Base-by-base conservation (phyloP, 805 yeast genomes). In the Suhomyces vadensis region DNA sequence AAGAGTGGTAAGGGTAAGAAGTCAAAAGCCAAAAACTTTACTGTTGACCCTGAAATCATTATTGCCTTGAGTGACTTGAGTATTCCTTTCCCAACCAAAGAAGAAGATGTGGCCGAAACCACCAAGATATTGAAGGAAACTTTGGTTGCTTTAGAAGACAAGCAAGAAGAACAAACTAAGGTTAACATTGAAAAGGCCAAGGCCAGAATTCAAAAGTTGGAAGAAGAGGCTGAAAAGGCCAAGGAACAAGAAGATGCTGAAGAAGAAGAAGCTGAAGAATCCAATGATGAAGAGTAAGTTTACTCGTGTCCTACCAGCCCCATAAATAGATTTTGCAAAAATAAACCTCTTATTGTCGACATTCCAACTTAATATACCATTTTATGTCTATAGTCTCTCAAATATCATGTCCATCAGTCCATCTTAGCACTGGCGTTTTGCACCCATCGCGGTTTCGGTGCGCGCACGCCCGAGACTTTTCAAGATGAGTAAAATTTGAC, bases 81-180 rank as follows among this genome's bases (percentile, higher is more conserved):
- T 44, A 78, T 92, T 52, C 74, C 85, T 37, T 78, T 91, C 50
- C 99, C 99, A 62, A 74, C 84, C 48, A 77, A 82, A 55, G 70
- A 78, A 51, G 94, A 83, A 13, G 92, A 87, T 43, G 82, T 85
- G 52, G 74, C 84, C 24, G 67, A 68, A 36, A 80, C 92, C 50
- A 66, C 87, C 57, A 81, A 74, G 41, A 73, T 80, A 53, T 80
- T 92, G 67, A 81, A 82, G 74, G 78, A 74, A 55, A 90, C 94
- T 65, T 79, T 87, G 60, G 73, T 71, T 45, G 81, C 81, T 51
- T 86, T 79, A 70, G 71, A 77, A 65, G 74, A 75, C 39, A 82
- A 82, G 68, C 95, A 89, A 73, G 91, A 83, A 48, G 87, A 82
- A 45, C 87, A 83, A 60, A 88, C 97, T 48, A 78, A 82, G 63